Evolutionary conservation across 2,329 filamentous ascomycete genomes (phyloP).

Genomic region (Ascochyta viciae-villosae): DNA sequence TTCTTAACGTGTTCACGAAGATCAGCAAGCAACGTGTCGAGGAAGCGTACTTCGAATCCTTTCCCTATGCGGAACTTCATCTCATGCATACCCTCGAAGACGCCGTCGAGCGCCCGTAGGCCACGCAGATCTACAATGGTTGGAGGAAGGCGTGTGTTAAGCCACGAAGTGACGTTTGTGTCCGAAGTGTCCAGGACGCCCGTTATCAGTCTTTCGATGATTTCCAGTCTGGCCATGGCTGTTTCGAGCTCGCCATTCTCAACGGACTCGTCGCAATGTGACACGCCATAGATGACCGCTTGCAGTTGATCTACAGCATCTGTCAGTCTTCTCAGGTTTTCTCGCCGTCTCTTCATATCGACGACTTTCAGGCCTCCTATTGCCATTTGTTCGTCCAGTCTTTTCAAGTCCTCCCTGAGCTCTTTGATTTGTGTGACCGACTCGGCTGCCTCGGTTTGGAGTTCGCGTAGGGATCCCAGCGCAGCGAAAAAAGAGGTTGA

Average conservation of each 20-base stretch:
- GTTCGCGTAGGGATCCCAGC: slow-evolving; percentile 84
- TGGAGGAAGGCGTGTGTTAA: slow-evolving; percentile 44
- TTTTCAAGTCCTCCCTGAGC: slow-evolving; percentile 78
- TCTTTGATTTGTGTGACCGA: slow-evolving; percentile 87
- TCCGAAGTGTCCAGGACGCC: slow-evolving; percentile 65
- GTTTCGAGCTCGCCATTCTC: slow-evolving; percentile 83
- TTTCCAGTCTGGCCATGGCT: slow-evolving; percentile 78
- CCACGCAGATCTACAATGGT: slow-evolving; percentile 73
- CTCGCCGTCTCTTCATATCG: slow-evolving; percentile 78
- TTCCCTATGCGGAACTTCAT: slow-evolving; percentile 84
- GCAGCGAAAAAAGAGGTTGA: slow-evolving; percentile 97
- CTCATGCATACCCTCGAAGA: slow-evolving; percentile 77
- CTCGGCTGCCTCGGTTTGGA: slow-evolving; percentile 90
- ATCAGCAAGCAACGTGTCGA: slow-evolving; percentile 79
- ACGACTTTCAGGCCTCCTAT: slow-evolving; percentile 84
- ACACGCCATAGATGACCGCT: slow-evolving; percentile 76
- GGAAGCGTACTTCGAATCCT: slow-evolving; percentile 82
- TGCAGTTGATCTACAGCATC: slow-evolving; percentile 84
- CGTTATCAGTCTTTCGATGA: slow-evolving; percentile 79
- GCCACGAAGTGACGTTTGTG: slow-evolving; percentile 38
- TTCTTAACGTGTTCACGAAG: slow-evolving; percentile 79
- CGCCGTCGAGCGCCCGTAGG: slow-evolving; percentile 79
- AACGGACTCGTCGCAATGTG: slow-evolving; percentile 79
- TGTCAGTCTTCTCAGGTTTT: slow-evolving; percentile 83
- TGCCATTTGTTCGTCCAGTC: slow-evolving; percentile 86